phyloP scores from a whole-genome alignment of 2,329 filamentous ascomycete genomes.

The Ascochyta lentis region DNA sequence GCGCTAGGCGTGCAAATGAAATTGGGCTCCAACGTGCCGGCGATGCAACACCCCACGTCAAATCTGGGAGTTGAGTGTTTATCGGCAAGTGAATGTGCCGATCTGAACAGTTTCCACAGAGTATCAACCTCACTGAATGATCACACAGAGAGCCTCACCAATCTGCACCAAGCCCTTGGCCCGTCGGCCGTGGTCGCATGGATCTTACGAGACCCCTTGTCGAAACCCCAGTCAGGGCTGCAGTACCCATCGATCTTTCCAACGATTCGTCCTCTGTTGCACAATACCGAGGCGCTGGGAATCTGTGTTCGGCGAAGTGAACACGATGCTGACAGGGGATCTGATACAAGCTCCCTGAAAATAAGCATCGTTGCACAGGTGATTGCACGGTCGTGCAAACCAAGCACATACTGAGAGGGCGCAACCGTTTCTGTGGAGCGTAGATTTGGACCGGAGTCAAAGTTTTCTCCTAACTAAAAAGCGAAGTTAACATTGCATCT shows the following conservation, averaged over 20 bases:
- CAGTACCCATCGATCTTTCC: neutral
- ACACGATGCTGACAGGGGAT: neutral
- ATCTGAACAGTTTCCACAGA: neutral
- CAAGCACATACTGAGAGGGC: too few species aligned
- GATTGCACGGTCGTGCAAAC: neutral
- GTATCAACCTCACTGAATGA: neutral
- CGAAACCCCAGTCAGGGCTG: neutral
- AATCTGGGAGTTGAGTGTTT: neutral
- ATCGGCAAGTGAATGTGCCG: neutral
- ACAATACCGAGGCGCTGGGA: neutral
- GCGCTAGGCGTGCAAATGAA: neutral
- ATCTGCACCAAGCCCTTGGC: neutral
- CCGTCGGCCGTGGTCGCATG: neutral
- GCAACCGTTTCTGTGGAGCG: neutral
- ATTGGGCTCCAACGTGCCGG: neutral
- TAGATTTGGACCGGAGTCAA: neutral
- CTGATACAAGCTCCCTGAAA: neutral
- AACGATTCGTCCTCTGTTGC: constrained; percentile 9
- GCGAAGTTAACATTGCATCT: neutral
- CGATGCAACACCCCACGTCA: neutral
- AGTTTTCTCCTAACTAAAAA: neutral
- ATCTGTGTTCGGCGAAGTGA: constrained; percentile 3
- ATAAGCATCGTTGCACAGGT: neutral
- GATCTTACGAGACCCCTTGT: neutral
- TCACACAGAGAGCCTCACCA: neutral